Evolutionary conservation across 75 land plant genomes (phyloP).

Genomic region (Selaginella moellendorffii): DNA sequence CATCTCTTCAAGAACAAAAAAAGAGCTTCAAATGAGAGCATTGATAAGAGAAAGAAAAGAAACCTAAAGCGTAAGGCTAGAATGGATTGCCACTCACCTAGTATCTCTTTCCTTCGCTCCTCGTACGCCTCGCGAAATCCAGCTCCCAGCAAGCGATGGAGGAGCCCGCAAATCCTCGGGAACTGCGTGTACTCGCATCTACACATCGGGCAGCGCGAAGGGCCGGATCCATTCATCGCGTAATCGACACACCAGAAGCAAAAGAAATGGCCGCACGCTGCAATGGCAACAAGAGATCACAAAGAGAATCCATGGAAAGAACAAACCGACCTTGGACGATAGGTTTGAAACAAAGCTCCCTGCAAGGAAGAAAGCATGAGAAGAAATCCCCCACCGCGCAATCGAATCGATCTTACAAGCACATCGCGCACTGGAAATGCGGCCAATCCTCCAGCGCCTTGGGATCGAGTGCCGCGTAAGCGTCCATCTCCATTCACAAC

Average conservation of each 20-base stretch:
- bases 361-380: too few species aligned
- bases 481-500: too few species aligned
- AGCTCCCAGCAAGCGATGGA: conserved; percentile 51
- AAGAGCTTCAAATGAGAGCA: not conserved
- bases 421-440: too few species aligned
- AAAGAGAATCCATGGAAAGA: too few species aligned
- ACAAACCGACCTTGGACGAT: too few species aligned
- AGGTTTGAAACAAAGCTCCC: too few species aligned
- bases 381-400: too few species aligned
- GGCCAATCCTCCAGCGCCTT: too few species aligned
- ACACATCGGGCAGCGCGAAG: conserved; percentile 66
- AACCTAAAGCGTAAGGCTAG: not conserved
- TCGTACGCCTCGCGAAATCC: conserved; percentile 39
- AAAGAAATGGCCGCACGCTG: conserved; percentile 67
- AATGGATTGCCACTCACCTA: conserved; percentile 24
- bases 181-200: conserved; percentile 46
- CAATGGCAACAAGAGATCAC: too few species aligned
- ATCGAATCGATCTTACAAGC: too few species aligned
- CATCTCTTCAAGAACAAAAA: not conserved
- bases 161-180: conserved; percentile 50
- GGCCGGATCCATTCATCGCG: conserved; percentile 29
- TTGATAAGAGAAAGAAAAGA: not conserved
- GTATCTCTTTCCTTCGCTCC: conserved; percentile 33
- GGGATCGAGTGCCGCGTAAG: too few species aligned
- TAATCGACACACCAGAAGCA: conserved; percentile 80